Evolutionary conservation across 1,284 basidiomycete genomes (phyloP), one percentile per base, ranked within the genome.

Genomic region (Fomitopsis schrenkii): DNA sequence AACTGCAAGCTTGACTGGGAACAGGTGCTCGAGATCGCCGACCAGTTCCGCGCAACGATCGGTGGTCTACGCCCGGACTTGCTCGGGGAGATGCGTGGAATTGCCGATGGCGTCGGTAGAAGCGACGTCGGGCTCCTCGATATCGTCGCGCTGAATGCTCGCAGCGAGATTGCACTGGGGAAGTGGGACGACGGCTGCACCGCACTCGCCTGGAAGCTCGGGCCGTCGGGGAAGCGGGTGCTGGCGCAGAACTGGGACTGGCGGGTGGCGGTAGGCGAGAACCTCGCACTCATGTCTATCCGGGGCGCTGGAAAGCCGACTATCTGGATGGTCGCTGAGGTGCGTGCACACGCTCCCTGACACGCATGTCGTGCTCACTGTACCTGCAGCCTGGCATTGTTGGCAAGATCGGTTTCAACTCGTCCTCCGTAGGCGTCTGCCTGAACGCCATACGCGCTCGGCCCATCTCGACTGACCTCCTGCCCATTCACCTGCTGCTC

Each of bases 241-340:
- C 66, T 76, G n/a, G 74, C 71, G 10, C 75, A 77, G 67, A 76
- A 76, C 64, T 77, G 76, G 76, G 76, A 77, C 62, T 77, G 76
- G 75, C 68, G 71, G n/a, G 67, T 67, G 56, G 58, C 64, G 8
- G 71, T 75, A 33, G 68, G 70, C 19, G 68, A 74, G 61, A 75
- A 75, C 59, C 70, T 77, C 55, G 74, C 72, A 5, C 61, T 76
- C 48, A 68, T 68, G 7, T 68, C 73, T 19, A 73, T 76, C 55
- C 59, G 61, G 26, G 63, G 67, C 55, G 55, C 55, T 14, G 70
- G 69, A 5, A 75, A 74, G 60, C 74, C 75, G 8, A 67, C 67
- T 30, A 74, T 76, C 22, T 74, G 73, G 72, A 74, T 77, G 74
- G 74, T 75, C 26, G 74, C 70, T 19, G 76, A 77, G 68, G 75